Evolutionary conservation across 225 moss, liverwort and hornwort species (phyloP).

Genomic region (Bryum argenteum): DNA sequence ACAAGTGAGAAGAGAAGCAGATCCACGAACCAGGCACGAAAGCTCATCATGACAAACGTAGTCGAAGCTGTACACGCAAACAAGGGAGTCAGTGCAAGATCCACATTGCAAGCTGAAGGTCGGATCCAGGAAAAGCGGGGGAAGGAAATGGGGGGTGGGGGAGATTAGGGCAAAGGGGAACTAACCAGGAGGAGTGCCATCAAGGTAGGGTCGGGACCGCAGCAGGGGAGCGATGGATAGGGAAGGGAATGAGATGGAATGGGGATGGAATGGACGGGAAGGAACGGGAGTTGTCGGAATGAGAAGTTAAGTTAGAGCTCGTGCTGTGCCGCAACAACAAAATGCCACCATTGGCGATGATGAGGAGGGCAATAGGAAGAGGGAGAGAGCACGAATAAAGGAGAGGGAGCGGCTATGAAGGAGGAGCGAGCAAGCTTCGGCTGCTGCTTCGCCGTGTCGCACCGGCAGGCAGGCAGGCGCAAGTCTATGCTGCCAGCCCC

Average conservation of each 20-base stretch:
- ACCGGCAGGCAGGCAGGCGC: background rate
- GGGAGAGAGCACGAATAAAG: background rate
- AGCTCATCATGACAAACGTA: conserved; percentile 18
- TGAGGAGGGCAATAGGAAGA: background rate
- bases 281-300: background rate
- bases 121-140: conserved; percentile 34
- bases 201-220: too few species aligned
- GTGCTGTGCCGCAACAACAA: background rate
- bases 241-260: background rate
- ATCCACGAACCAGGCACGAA: conserved; percentile 30
- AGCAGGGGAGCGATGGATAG: background rate
- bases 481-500: too few species aligned
- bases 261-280: background rate
- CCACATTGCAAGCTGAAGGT: conserved; percentile 15
- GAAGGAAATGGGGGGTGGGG: too few species aligned
- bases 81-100: conserved; percentile 23
- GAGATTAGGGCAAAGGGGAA: conserved; percentile 14
- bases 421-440: conserved; percentile 11
- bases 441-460: conserved; percentile 26
- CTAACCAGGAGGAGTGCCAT: conserved; percentile 25
- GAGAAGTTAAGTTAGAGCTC: background rate
- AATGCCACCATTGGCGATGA: conserved; percentile 24
- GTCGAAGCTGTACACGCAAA: conserved; percentile 32
- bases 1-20: background rate
- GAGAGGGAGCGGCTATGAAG: too few species aligned